Percentiles rank a stretch among this genome's conserved stretches.
Conservation (phyloP, 345 rosid species). For the Lumnitzera racemosa region DNA sequence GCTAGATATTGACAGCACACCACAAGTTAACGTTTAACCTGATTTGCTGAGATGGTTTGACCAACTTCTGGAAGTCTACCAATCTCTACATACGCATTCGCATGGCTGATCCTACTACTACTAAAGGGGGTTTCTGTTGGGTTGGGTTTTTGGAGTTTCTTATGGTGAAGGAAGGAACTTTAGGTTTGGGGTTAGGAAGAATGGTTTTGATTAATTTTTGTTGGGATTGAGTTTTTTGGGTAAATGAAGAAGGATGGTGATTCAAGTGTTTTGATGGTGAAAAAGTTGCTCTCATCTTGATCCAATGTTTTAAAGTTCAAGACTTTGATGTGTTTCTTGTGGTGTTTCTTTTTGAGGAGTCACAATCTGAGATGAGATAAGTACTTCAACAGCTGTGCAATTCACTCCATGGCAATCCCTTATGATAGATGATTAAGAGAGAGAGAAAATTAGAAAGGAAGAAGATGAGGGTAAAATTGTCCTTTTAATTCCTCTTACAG, state of each 20-base stretch:
- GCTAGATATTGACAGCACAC: conserved; percentile 6
- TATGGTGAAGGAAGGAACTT: conserved; percentile 29
- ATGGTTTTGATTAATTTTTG: background rate
- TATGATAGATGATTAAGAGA: too few relatives aligned
- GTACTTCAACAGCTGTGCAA: too few relatives aligned
- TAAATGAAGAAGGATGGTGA: background rate
- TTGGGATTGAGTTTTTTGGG: background rate
- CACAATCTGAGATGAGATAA: too few relatives aligned
- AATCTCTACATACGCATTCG: conserved; percentile 77
- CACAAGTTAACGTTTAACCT: conserved; percentile 78
- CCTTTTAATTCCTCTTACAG: too few relatives aligned
- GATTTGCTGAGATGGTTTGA: conserved; percentile 74
- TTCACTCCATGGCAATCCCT: too few relatives aligned
- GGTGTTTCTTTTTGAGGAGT: too few relatives aligned
- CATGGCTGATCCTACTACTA: conserved; percentile 89
- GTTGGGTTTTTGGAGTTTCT: conserved; percentile 14
- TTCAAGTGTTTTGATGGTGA: conserved; percentile 5
- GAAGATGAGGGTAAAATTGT: too few relatives aligned
- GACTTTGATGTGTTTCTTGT: too few relatives aligned
- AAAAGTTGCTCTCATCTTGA: conserved; percentile 7
- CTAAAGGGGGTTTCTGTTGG: conserved; percentile 31
- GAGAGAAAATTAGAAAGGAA: too few relatives aligned
- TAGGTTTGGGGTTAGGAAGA: background rate
- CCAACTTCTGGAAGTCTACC: conserved; percentile 69
- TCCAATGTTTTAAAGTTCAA: too few relatives aligned